phyloP scores from a whole-genome alignment of 306 rosid genomes.

The Vicia faba region DNA sequence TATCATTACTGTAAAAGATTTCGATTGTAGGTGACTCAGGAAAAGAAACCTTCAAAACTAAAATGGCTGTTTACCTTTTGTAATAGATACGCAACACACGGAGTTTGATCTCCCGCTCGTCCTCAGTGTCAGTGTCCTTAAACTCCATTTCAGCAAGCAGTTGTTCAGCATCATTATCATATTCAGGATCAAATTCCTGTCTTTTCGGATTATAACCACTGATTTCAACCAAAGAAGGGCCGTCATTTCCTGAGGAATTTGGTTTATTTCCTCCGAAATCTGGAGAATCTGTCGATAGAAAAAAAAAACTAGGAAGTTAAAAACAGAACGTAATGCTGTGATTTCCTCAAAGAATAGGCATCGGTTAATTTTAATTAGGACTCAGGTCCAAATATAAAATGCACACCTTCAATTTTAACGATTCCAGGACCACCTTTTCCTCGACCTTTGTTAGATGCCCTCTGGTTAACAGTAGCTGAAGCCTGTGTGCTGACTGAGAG shows the following conservation, averaged over 20 bases:
- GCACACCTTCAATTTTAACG: constrained; percentile 76
- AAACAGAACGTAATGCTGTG: constrained; percentile 2
- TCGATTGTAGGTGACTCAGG: not conserved
- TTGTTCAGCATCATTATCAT: constrained; percentile 94
- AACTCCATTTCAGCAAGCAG: constrained; percentile 95
- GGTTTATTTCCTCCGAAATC: constrained; percentile 68
- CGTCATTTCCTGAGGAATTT: constrained; percentile 59
- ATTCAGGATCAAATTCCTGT: constrained; percentile 92
- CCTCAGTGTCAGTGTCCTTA: constrained; percentile 81
- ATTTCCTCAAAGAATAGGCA: constrained; percentile 30
- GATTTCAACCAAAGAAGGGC: constrained; percentile 80
- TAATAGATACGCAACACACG: constrained; percentile 75
- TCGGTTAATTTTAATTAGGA: constrained; percentile 2
- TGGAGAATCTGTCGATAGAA: constrained; percentile 64
- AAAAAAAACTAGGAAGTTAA: constrained; percentile 14
- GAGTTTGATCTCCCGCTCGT: constrained; percentile 83
- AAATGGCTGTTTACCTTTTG: constrained; percentile 61
- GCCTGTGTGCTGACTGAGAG: constrained; percentile 44
- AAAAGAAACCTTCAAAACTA: constrained; percentile 21
- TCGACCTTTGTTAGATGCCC: constrained; percentile 60
- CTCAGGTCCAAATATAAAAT: constrained; percentile 17
- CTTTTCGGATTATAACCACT: constrained; percentile 90
- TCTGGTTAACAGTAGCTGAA: constrained; percentile 60
- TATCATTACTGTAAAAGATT: constrained; percentile 11
- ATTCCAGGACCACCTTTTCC: constrained; percentile 68